Percentiles rank a stretch among this genome's conserved stretches.
These are phyloP conservation scores for Rhodamnia rubescens DNA, from an alignment of 345 rosid genomes.

Conservation along the genomic window DNA sequence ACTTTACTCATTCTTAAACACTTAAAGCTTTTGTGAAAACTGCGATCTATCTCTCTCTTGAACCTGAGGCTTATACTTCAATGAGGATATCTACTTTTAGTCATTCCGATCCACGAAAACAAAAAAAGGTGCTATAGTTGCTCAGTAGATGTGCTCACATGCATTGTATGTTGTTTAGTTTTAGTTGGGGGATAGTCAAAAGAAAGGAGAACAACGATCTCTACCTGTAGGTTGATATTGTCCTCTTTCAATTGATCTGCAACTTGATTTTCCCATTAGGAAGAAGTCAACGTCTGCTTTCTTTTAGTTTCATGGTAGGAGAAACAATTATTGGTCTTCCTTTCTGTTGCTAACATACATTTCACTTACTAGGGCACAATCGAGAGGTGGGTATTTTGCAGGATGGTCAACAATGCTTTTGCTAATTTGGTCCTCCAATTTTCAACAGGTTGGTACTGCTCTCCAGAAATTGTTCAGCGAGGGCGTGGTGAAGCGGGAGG, in stretches of 20 bases:
- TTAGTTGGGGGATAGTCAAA: neutral
- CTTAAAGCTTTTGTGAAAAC: neutral
- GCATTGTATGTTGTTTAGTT: neutral
- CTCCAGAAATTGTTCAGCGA: slow-evolving; percentile 58
- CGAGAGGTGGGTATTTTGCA: neutral
- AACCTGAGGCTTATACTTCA: neutral
- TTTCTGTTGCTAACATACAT: neutral
- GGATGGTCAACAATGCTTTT: neutral
- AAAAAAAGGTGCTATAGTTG: neutral
- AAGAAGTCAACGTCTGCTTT: neutral
- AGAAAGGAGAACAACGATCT: neutral
- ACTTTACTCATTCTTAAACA: neutral
- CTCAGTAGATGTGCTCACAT: neutral
- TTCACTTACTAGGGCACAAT: neutral
- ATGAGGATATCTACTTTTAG: neutral
- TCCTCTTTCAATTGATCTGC: neutral
- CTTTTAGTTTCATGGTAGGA: neutral
- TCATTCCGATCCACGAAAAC: neutral
- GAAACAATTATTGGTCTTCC: neutral
- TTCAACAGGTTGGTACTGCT: slow-evolving; percentile 50
- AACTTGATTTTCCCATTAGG: neutral
- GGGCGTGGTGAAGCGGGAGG: slow-evolving; percentile 66
- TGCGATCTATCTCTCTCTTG: neutral
- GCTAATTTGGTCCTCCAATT: neutral
- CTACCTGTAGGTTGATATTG: neutral